Conservation (phyloP, 2,329 filamentous ascomycete species). For the Emergomyces pasteurianus region DNA sequence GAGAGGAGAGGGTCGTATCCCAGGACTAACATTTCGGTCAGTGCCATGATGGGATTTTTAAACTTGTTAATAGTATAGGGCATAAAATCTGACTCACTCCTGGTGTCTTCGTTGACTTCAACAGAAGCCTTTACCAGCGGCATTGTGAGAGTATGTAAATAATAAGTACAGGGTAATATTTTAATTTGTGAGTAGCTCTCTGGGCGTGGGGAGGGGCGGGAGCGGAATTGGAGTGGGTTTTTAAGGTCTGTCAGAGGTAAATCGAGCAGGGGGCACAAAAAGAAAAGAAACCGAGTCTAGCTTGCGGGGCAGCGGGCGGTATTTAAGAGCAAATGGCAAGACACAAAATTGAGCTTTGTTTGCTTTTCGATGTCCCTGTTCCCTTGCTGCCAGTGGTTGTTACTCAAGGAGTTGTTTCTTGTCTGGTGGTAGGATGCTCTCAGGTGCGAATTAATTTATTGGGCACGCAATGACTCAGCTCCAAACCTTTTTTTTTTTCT, state of each 20-base stretch:
- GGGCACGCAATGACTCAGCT: not conserved
- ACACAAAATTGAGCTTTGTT: constrained; percentile 1
- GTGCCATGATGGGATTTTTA: not conserved
- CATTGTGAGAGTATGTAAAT: constrained; percentile 22
- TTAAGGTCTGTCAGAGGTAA: not conserved
- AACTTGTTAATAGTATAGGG: not conserved
- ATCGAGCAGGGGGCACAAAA: not conserved
- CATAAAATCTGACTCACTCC: constrained; percentile 22
- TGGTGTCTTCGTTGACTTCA: constrained; percentile 35
- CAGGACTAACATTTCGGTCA: constrained; percentile 48
- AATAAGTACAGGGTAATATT: too few species aligned
- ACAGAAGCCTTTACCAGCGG: constrained; percentile 27
- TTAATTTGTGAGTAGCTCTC: not conserved
- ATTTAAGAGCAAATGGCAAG: not conserved
- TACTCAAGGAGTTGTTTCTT: not conserved
- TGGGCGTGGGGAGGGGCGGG: not conserved
- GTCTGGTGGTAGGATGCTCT: not conserved
- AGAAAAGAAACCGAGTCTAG: not conserved
- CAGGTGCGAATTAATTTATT: too few species aligned
- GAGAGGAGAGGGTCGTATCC: constrained; percentile 90
- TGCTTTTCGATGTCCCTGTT: not conserved
- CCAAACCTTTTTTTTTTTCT: not conserved
- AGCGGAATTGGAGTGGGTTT: not conserved
- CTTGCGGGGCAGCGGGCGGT: not conserved
- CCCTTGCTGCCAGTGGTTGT: not conserved